Percentiles rank a stretch among this genome's conserved stretches.
Evolutionary conservation across 805 yeast species (phyloP).

Genomic region (Lipomyces anomalus): DNA sequence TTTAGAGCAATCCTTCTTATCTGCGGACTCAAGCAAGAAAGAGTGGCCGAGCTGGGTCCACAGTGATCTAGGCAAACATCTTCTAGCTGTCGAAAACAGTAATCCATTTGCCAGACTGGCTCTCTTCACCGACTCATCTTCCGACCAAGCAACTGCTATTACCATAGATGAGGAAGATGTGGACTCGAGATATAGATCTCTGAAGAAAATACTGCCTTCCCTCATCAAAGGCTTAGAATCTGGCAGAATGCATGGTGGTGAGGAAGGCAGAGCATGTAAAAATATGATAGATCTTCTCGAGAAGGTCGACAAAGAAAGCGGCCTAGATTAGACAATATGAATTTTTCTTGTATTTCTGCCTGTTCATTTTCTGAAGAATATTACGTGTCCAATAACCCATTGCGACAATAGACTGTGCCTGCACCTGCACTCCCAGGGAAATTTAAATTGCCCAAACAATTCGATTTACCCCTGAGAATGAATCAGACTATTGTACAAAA

Average conservation of each 20-base stretch:
- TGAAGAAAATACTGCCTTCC: conserved; percentile 47
- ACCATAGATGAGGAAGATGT: conserved; percentile 51
- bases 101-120: conserved; percentile 62
- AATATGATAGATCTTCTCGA: conserved; percentile 13
- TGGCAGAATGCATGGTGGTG: conserved; percentile 66
- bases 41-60: conserved; percentile 33
- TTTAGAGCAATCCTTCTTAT: conserved; percentile 2
- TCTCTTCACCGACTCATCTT: conserved; percentile 45
- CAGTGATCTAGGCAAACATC: conserved; percentile 46
- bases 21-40: conserved; percentile 22
- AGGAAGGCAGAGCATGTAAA: conserved; percentile 44
- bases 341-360: too few relatives aligned
- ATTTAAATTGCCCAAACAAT: too few relatives aligned
- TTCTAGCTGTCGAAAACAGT: conserved; percentile 47
- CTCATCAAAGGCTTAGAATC: conserved; percentile 47
- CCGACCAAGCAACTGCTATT: conserved; percentile 18
- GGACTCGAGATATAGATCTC: conserved; percentile 47
- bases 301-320: not conserved
- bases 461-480: too few relatives aligned
- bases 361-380: too few relatives aligned
- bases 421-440: too few relatives aligned
- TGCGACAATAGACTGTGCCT: too few relatives aligned
- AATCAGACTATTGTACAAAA: too few relatives aligned
- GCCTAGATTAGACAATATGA: not conserved
- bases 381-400: too few relatives aligned